Evolutionary conservation across 331 rosid species (phyloP), one percentile per base, ranked within the genome.

Genomic region (Malus hybrid): DNA sequence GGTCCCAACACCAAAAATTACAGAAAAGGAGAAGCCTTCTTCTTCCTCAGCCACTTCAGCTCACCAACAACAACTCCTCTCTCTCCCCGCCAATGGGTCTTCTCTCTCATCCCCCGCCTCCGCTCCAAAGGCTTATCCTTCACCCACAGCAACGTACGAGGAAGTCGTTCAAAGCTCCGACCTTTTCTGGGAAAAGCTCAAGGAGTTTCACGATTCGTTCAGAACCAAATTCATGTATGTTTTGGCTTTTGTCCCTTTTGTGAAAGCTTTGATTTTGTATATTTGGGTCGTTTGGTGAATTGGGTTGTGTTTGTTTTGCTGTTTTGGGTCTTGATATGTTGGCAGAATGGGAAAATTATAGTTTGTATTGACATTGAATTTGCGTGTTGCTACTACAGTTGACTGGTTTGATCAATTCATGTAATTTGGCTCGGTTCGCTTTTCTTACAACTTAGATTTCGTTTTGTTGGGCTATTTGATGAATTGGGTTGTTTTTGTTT

Each of bases 171-270:
- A 72, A 75, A 82, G 87, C 78, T 46, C 88, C 5, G 82, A 81
- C 64, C 87, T 90, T 85, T 93, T 93, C 84, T 73, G 76, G 76
- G 82, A 75, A 71, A 89, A 84, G 76, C 95, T 93, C 67, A 81
- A 84, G 76, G 83, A 83, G 78, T 93, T 93, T 67, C 96, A 93
- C 72, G 14, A 42, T 10, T 82, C 90, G 20, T 70, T 80, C 3
- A 83, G 85, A 27, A 86, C 90, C 72, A 88, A 82, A 76, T 87
- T 85, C 46, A 77, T 78, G 98, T 93, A 77, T 44, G 74, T 73
- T 34, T 10, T 11, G 48, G 70, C 0, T 16, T 63, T 19, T 31
- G 18, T 6, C 32, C 22, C 29, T 75, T 60, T 36, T 22, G 16
- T 63, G 28, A 29, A 24, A 32, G 27, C 27, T 19, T 36, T 9